Base-by-base conservation (phyloP, 768 basidiomycete species). In the Macrocybe gigantea region DNA sequence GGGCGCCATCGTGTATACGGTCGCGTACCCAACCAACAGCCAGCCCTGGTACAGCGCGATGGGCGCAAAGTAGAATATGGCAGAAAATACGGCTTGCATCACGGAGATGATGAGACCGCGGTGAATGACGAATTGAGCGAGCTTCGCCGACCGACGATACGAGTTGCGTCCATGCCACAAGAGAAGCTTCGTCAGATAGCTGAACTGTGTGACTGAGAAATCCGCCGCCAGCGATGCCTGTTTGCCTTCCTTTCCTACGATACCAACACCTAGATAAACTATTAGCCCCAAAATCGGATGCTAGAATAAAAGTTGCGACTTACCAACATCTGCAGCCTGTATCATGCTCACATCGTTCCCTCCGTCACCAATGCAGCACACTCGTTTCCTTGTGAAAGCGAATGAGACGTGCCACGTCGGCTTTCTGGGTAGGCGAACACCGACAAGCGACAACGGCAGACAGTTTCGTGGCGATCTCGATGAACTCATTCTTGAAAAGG, bases 261-360 rank as follows among this genome's bases (percentile, higher is more conserved):
- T 98, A 14, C 96, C 96, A 32, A 99, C 82, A 44, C 94, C 93
- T 93, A 45, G 12, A 7, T 41, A 34, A 33, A 15, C 39, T 43
- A 40, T 9, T 8, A 38, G 35, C 33, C 22, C 49, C n/a, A 47
- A 47, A 41, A 36, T n/a, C 30, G 30, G 34, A 38, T 39, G 14
- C 12, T 13, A 37, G 47, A 11, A 31, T 13, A 22, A 38, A 15
- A 40, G 38, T 8, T 32, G 32, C 32, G 5, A 82, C 92, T 62
- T 41, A 93, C 93, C 95, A 49, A 99, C 93, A 59, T 98, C 93
- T 2, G 96, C 96, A 1, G 96, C 96, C 60, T 98, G 96, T 52
- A 99, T 99, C 96, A 99, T 99, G 64, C 90, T 93, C 53, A 99
- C 96, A 62, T 99, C 96, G 64, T 99, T 99, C 4, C 96, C 96